Evolutionary conservation across 441 rosid genomes (phyloP).

Genomic region (Gossypium laxum): DNA sequence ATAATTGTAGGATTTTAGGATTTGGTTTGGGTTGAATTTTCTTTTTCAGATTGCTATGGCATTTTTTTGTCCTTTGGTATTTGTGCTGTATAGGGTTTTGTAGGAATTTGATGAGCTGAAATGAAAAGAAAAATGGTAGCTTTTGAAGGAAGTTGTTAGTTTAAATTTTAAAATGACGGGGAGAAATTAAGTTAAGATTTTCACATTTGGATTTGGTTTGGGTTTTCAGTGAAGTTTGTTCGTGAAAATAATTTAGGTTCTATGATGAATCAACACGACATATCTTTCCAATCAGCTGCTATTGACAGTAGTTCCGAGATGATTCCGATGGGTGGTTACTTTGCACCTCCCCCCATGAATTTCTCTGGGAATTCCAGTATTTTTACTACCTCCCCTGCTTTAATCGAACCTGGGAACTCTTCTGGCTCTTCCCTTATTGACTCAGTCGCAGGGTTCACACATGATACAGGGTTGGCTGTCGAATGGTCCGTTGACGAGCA

Average conservation of each 20-base stretch:
- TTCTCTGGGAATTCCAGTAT: slow-evolving; percentile 34
- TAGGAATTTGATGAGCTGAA: slow-evolving; percentile 9
- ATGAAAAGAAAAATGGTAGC: not conserved
- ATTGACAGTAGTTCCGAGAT: slow-evolving; percentile 40
- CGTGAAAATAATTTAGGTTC: slow-evolving; percentile 22
- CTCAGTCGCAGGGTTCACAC: slow-evolving; percentile 41
- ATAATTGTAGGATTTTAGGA: not conserved
- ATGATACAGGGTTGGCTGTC: slow-evolving; percentile 57
- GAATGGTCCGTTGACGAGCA: slow-evolving; percentile 92
- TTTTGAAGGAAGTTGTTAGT: not conserved
- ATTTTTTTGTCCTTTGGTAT: slow-evolving; percentile 4
- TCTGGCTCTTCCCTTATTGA: slow-evolving; percentile 42
- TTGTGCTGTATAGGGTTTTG: not conserved
- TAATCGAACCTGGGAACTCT: slow-evolving; percentile 39
- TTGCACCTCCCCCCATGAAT: slow-evolving; percentile 25
- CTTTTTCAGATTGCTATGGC: slow-evolving; percentile 4
- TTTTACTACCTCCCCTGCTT: slow-evolving; percentile 28
- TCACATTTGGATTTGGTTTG: not conserved
- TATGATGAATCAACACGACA: slow-evolving; percentile 36
- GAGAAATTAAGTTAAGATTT: not conserved
- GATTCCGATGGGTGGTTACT: slow-evolving; percentile 44
- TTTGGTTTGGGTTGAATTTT: not conserved
- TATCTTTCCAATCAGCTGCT: slow-evolving; percentile 40
- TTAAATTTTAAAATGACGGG: not conserved
- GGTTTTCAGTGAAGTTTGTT: not conserved